Conservation (phyloP, 2,329 filamentous ascomycete species). For the Talaromyces amestolkiae region DNA sequence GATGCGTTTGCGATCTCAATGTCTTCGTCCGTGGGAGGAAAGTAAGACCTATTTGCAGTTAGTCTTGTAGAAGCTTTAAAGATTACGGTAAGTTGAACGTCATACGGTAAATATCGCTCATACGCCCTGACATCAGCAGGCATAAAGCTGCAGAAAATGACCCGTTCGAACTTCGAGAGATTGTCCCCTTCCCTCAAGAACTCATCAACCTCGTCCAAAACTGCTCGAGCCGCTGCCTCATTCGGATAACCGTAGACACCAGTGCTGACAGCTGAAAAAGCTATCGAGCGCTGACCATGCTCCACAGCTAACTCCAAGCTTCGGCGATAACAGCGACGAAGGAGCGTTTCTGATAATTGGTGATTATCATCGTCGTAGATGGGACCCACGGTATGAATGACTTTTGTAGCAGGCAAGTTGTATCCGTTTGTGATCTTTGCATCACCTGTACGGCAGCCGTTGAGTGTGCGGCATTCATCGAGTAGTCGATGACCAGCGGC, state of each 20-base stretch:
- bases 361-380: conserved; percentile 57
- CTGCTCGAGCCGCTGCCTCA: conserved; percentile 67
- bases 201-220: conserved; percentile 58
- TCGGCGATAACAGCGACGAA: conserved; percentile 66
- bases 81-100: conserved; percentile 24
- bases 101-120: conserved; percentile 68
- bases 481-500: conserved; percentile 71
- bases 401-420: conserved; percentile 68
- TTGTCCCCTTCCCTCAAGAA: conserved; percentile 50
- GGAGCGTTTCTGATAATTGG: conserved; percentile 39
- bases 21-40: conserved; percentile 46
- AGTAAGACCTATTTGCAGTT: conserved; percentile 41
- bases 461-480: conserved; percentile 67
- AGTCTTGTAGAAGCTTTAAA: not conserved
- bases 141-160: conserved; percentile 84
- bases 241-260: conserved; percentile 88
- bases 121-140: conserved; percentile 75
- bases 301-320: conserved; percentile 71
- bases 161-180: conserved; percentile 58
- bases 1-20: conserved; percentile 26
- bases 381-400: conserved; percentile 91
- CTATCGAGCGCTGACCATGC: conserved; percentile 66
- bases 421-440: conserved; percentile 83
- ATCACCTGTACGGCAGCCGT: conserved; percentile 72
- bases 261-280: conserved; percentile 82